Conservation (phyloP, 345 rosid genomes). For the Abelmoschus esculentus region DNA sequence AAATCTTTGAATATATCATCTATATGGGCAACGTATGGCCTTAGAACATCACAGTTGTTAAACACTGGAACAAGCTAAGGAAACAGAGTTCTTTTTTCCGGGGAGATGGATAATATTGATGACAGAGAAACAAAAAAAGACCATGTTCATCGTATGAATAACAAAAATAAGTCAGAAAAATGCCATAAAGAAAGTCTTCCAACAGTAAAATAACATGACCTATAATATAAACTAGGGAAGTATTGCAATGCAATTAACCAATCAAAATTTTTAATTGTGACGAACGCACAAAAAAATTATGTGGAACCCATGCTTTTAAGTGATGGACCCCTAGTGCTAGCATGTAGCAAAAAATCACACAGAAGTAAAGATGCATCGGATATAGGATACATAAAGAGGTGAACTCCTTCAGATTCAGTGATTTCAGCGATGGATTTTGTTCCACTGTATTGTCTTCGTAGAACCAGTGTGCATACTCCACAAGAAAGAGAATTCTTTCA, state of each 20-base stretch:
- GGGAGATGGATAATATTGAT: constrained; percentile 20
- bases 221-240: neutral
- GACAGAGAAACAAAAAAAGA: neutral
- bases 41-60: constrained; percentile 81
- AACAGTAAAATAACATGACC: neutral
- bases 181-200: neutral
- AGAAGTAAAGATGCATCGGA: neutral
- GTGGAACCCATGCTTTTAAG: neutral
- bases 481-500: constrained; percentile 92
- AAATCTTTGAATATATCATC: constrained; percentile 95
- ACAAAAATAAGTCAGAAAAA: neutral
- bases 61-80: constrained; percentile 64
- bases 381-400: constrained; percentile 75
- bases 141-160: neutral
- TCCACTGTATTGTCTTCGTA: constrained; percentile 95
- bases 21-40: constrained; percentile 85
- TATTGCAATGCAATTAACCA: neutral
- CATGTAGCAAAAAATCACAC: neutral
- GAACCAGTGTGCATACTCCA: constrained; percentile 97
- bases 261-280: neutral
- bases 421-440: constrained; percentile 82
- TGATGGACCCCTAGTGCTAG: neutral
- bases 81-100: neutral
- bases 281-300: neutral
- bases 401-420: constrained; percentile 81